Percentiles rank a stretch among this genome's conserved stretches.
Conservation (phyloP, 2,329 filamentous ascomycete genomes). For the Alternaria incomplexa region DNA sequence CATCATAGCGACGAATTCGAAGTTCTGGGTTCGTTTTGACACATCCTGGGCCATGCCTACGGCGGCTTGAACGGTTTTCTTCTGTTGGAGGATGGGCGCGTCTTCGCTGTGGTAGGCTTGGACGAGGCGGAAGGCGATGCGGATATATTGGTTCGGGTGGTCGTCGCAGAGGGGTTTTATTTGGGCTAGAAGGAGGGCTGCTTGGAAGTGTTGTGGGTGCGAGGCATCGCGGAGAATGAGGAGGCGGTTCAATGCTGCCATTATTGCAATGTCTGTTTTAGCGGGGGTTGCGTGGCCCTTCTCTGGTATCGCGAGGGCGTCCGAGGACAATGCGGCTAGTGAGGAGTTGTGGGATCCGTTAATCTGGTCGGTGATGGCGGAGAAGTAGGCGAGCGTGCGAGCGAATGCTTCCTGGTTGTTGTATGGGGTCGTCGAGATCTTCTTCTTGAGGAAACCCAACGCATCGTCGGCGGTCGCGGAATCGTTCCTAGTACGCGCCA, state of each 20-base stretch:
- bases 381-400: slow-evolving; percentile 72
- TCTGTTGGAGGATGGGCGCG: slow-evolving; percentile 74
- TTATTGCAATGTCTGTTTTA: slow-evolving; percentile 52
- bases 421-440: slow-evolving; percentile 51
- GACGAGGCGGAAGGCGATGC: slow-evolving; percentile 78
- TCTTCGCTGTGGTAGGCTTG: slow-evolving; percentile 68
- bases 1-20: slow-evolving; percentile 80
- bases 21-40: slow-evolving; percentile 73
- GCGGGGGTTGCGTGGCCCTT: slow-evolving; percentile 28
- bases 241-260: slow-evolving; percentile 57
- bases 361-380: slow-evolving; percentile 77
- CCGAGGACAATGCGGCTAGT: slow-evolving; percentile 68
- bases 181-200: slow-evolving; percentile 66
- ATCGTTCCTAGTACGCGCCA: slow-evolving; percentile 72
- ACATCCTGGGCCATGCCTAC: slow-evolving; percentile 66
- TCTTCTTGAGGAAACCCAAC: slow-evolving; percentile 18
- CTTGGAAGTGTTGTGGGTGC: slow-evolving; percentile 57
- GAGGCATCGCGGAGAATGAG: slow-evolving; percentile 52
- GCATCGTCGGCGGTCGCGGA: slow-evolving; percentile 58
- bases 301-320: slow-evolving; percentile 61
- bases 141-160: slow-evolving; percentile 76
- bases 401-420: slow-evolving; percentile 51
- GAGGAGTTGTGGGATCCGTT: slow-evolving; percentile 75
- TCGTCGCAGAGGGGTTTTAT: slow-evolving; percentile 71
- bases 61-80: slow-evolving; percentile 71